Percentiles rank a stretch among this genome's conserved stretches.
Conservation (phyloP, 306 rosid genomes). For the Prunus padus region DNA sequence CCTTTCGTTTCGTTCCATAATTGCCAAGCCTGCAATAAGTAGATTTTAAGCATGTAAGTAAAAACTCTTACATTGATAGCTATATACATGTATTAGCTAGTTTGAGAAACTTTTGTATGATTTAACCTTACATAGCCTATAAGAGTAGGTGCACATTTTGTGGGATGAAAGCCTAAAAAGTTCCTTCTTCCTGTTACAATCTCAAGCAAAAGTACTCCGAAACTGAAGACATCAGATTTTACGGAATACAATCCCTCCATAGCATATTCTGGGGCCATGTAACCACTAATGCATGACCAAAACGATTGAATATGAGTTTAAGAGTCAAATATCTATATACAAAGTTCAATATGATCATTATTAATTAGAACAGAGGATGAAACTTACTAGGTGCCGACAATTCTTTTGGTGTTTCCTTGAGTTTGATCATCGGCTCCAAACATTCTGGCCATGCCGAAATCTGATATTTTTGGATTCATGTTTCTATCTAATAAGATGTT, state of each 20-base stretch:
- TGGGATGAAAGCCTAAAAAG: background rate
- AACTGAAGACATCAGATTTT: conserved; percentile 37
- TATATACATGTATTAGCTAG: too few species aligned
- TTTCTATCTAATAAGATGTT: too few species aligned
- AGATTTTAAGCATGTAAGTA: background rate
- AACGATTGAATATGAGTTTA: background rate
- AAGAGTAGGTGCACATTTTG: background rate
- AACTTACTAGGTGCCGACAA: conserved; percentile 22
- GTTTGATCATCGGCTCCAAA: conserved; percentile 13
- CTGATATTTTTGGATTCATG: conserved; percentile 34
- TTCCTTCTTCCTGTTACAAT: conserved; percentile 22
- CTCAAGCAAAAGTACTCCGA: conserved; percentile 35
- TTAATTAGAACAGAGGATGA: too few species aligned
- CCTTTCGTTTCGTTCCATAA: background rate
- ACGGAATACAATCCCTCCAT: conserved; percentile 22
- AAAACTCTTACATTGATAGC: background rate
- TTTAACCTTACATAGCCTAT: background rate
- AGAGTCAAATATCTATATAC: too few species aligned
- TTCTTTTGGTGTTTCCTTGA: background rate
- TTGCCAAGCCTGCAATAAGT: background rate
- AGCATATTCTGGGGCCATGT: conserved; percentile 42
- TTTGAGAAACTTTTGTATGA: background rate
- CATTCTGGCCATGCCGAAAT: conserved; percentile 33
- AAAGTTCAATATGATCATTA: too few species aligned
- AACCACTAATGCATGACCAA: conserved; percentile 26